Evolutionary conservation across 768 basidiomycete species (phyloP).

Genomic region (Trametopsis cervina): DNA sequence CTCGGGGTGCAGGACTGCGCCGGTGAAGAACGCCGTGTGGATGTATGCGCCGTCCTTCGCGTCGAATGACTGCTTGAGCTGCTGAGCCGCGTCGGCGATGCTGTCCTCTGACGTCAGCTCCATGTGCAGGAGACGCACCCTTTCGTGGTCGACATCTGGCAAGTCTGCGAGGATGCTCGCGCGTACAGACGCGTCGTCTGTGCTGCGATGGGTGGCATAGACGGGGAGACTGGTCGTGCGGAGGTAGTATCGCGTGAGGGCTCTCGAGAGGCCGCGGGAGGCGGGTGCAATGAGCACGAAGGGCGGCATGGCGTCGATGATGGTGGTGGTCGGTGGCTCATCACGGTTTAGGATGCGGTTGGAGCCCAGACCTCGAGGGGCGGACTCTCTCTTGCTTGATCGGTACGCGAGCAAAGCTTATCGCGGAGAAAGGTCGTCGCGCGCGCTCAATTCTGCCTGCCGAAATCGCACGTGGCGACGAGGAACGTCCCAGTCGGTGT

Average conservation of each 20-base stretch:
- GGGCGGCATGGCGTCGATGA: constrained; percentile 17
- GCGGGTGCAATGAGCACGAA: constrained; percentile 50
- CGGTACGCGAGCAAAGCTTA: too few relatives aligned
- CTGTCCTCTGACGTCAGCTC: constrained; percentile 46
- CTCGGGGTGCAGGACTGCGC: constrained; percentile 50
- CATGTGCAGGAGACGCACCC: constrained; percentile 41
- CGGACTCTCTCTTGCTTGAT: too few relatives aligned
- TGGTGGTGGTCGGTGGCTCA: not conserved
- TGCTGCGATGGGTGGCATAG: constrained; percentile 45
- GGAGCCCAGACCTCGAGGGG: too few relatives aligned
- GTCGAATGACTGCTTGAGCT: constrained; percentile 31
- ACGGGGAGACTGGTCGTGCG: constrained; percentile 44
- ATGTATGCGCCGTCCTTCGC: constrained; percentile 32
- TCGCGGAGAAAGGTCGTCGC: too few relatives aligned
- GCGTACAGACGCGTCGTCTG: constrained; percentile 29
- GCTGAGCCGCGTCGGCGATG: constrained; percentile 40
- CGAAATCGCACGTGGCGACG: too few relatives aligned
- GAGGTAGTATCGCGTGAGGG: constrained; percentile 47
- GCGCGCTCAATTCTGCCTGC: too few relatives aligned
- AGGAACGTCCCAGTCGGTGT: too few relatives aligned
- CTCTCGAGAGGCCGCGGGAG: constrained; percentile 49
- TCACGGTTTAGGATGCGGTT: too few relatives aligned
- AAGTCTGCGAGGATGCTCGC: constrained; percentile 37
- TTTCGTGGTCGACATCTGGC: constrained; percentile 32
- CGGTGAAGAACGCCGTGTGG: constrained; percentile 49